phyloP scores from a whole-genome alignment of 1,139 yeast species.

The Eremothecium coryli region DNA sequence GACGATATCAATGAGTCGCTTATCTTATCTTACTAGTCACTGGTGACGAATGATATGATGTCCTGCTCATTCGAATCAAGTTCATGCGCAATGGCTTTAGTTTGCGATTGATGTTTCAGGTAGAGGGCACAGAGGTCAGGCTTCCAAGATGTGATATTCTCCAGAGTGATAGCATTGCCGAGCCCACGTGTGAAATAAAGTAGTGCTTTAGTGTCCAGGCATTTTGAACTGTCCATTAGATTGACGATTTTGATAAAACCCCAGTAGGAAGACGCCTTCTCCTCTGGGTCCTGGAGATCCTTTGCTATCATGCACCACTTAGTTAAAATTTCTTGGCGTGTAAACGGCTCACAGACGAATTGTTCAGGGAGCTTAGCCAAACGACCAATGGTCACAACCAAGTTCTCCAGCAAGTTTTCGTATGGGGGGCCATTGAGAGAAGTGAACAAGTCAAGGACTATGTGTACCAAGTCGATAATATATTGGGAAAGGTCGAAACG shows the following conservation, averaged over 20 bases:
- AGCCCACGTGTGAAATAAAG: slow-evolving; percentile 22
- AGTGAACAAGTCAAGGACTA: slow-evolving; percentile 56
- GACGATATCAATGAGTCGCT: no score
- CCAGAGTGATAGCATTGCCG: slow-evolving; percentile 15
- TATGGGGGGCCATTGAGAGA: slow-evolving; percentile 36
- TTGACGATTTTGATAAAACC: slow-evolving; percentile 29
- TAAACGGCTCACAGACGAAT: slow-evolving; percentile 38
- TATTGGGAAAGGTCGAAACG: slow-evolving; percentile 55
- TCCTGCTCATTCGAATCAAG: neutral
- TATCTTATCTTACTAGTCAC: no score
- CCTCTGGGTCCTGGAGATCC: slow-evolving; percentile 26
- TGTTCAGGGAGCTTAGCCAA: slow-evolving; percentile 60
- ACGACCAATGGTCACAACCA: slow-evolving; percentile 91
- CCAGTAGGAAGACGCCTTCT: slow-evolving; percentile 28
- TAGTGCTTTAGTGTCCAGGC: slow-evolving; percentile 18
- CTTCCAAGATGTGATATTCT: slow-evolving; percentile 1
- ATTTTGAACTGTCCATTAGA: slow-evolving; percentile 15
- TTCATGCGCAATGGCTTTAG: neutral
- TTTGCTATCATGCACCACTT: slow-evolving; percentile 25
- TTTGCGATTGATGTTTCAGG: slow-evolving; percentile 2
- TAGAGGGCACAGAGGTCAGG: slow-evolving; percentile 1
- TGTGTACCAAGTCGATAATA: slow-evolving; percentile 47
- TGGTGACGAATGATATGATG: slow-evolving; percentile 1
- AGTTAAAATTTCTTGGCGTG: slow-evolving; percentile 21
- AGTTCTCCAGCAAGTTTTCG: slow-evolving; percentile 65